Evolutionary conservation across 2,329 filamentous ascomycete genomes (phyloP), one percentile per base, ranked within the genome.

Genomic region (Berkeleyomyces rouxiae): DNA sequence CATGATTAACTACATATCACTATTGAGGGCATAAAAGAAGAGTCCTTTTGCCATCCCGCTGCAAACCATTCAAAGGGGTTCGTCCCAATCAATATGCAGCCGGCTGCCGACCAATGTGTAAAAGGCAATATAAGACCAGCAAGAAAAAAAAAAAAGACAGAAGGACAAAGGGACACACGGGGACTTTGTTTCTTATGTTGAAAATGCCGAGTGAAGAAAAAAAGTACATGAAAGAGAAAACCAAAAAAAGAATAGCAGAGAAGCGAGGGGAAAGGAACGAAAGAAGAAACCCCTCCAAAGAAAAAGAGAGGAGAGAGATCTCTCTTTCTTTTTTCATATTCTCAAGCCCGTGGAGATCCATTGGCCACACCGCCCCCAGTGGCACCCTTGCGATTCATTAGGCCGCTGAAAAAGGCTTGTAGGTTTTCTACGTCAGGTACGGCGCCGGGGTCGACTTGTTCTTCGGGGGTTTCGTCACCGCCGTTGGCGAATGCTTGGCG

Each of bases 381-480:
- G 36, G 65, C 66, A 10, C 66, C 70, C 59, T 79, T 78, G 66
- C 78, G 76, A 67, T 82, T 82, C 79, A 83, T 82, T 65, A 84
- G 70, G 42, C 78, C 79, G 63, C 76, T 77, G 67, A 84, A 84
- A 72, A 84, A 84, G 66, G 77, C 80, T 66, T 82, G 77, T 10
- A 65, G 36, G 39, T 65, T 62, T 53, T 65, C 63, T 5, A 65
- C 60, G n/a, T 64, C 57, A 3, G 63, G 63, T 31, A 62, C 59
- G 33, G 55, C 59, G 10, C 46, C 60, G 11, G 63, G 47, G 31
- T 64, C 63, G 7, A 46, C 57, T 4, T 61, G 60, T 44, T 64
- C 62, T 11, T 55, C 49, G 9, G 58, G 47, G 7, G 57, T 58
- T 7, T 51, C 31, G 33, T 64, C 63, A 37, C 53, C 42, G 47